Evolutionary conservation across 305 asterid genomes (phyloP).

Genomic region (Fraxinus baroniana): DNA sequence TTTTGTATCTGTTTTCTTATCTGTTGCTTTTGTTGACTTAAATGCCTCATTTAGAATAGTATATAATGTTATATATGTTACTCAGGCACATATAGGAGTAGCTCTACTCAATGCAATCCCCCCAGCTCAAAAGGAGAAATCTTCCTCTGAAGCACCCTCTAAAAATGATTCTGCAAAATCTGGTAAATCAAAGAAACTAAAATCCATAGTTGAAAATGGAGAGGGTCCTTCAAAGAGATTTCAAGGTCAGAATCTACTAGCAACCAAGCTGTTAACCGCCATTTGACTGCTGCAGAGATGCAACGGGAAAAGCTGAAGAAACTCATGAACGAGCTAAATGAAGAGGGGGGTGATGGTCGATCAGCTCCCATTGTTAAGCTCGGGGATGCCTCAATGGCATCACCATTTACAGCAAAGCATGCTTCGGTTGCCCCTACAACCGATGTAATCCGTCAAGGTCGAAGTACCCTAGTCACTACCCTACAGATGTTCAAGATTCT

Average conservation of each 20-base stretch:
- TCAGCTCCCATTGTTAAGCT: slow-evolving; percentile 89
- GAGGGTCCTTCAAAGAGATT: slow-evolving; percentile 45
- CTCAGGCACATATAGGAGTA: slow-evolving; percentile 90
- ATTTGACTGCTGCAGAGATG: slow-evolving; percentile 75
- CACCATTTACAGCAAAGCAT: slow-evolving; percentile 96
- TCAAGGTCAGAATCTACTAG: slow-evolving; percentile 55
- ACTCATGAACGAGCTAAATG: slow-evolving; percentile 85
- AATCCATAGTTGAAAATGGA: slow-evolving; percentile 42
- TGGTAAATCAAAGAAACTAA: slow-evolving; percentile 58
- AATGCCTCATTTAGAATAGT: neutral
- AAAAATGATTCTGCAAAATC: slow-evolving; percentile 59
- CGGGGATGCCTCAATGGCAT: slow-evolving; percentile 99
- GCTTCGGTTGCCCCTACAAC: slow-evolving; percentile 95
- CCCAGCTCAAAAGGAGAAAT: slow-evolving; percentile 50
- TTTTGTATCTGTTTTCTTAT: neutral
- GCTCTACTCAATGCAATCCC: slow-evolving; percentile 91
- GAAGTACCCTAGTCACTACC: slow-evolving; percentile 93
- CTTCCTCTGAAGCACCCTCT: slow-evolving; percentile 54
- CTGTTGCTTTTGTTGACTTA: neutral
- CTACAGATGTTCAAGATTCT: slow-evolving; percentile 99
- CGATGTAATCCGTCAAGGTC: slow-evolving; percentile 93
- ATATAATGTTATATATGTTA: slow-evolving; percentile 9
- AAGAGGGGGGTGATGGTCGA: slow-evolving; percentile 80
- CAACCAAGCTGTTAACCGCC: slow-evolving; percentile 60
- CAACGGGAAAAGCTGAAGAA: slow-evolving; percentile 87